Evolutionary conservation across 352 stramenopile genomes (phyloP), one percentile per base, ranked within the genome.

Genomic region (Pythium folliculosum): DNA sequence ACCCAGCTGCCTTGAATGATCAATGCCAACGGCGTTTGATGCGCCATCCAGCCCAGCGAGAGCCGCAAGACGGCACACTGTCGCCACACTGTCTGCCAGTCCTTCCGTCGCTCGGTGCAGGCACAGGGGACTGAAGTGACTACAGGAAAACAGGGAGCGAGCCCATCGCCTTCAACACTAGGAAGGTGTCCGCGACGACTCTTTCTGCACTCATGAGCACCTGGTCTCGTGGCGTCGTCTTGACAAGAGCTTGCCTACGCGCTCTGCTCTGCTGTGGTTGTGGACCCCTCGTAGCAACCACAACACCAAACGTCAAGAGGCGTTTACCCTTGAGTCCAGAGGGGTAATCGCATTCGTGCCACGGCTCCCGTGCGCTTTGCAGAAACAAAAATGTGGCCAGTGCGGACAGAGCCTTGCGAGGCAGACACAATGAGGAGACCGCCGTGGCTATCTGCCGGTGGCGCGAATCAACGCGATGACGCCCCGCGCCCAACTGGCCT

Each of bases 391-490:
- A 50, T 50, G 44, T 8, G 44, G 44, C 21, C 44, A 50, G 44
- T 27, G 19, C 19, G 23, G 40, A 13, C 44, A 50, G 44, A 17
- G 17, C 40, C 17, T 47, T 47, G 40, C 35, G 8, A 40, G 43
- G 22, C 43, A 48, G 19, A 48, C 43, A 48, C 17, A 22, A 32
- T 1, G 6, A 22, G 5, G 43, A 48, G 43, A 48, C 7, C 43
- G 16, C 13, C 10, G 16, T n/a, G 40, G 40, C 40, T 16, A 21
- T 21, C 40, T 47, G 6, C 17, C 40, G 14, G 13, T 25, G 44
- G 44, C 44, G 44, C 44, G 44, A 50, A 50, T 50, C 44, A 50
- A 50, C 21, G 44, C 44, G 44, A 50, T 50, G 44, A 50, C 44
- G 44, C 44, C 44, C 44, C 1, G 21, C 19, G 44, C 6, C 44